phyloP scores from a whole-genome alignment of 73 alveolate species.

The Paramecium bursaria region DNA sequence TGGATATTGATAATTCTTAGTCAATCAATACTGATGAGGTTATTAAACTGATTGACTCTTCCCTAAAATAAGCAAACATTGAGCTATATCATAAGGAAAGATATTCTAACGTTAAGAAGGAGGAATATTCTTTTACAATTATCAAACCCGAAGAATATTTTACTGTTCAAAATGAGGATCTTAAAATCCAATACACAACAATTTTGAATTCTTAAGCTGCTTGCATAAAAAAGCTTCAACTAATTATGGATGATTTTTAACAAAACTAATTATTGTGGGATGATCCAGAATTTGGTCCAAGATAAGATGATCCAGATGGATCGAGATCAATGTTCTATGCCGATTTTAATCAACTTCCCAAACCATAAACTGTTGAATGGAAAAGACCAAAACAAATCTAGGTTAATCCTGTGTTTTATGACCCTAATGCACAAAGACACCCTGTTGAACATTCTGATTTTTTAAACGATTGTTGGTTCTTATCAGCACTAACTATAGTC shows the following conservation, averaged over 20 bases:
- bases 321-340: conserved; percentile 55
- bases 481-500: conserved; percentile 68
- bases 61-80: not conserved
- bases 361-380: conserved; percentile 68
- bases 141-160: not conserved
- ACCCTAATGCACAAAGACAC: conserved; percentile 68
- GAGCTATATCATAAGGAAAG: conserved; percentile 2
- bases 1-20: conserved; percentile 19
- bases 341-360: conserved; percentile 49
- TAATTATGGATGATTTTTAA: conserved; percentile 29
- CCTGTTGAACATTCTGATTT: conserved; percentile 69
- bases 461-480: conserved; percentile 78
- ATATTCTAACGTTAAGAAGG: not conserved
- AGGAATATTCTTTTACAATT: not conserved
- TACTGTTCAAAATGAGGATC: not conserved
- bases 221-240: conserved; percentile 54
- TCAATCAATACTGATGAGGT: conserved; percentile 15
- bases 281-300: conserved; percentile 78
- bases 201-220: conserved; percentile 71
- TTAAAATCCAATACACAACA: conserved; percentile 44
- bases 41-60: not conserved
- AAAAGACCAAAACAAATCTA: conserved; percentile 58
- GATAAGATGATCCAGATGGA: conserved; percentile 66
- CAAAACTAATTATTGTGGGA: conserved; percentile 49
- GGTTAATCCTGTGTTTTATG: conserved; percentile 58